Percentiles rank a stretch among this genome's conserved stretches.
Conservation (phyloP, 2,329 filamentous ascomycete species). For the Xylariaceae sp. region DNA sequence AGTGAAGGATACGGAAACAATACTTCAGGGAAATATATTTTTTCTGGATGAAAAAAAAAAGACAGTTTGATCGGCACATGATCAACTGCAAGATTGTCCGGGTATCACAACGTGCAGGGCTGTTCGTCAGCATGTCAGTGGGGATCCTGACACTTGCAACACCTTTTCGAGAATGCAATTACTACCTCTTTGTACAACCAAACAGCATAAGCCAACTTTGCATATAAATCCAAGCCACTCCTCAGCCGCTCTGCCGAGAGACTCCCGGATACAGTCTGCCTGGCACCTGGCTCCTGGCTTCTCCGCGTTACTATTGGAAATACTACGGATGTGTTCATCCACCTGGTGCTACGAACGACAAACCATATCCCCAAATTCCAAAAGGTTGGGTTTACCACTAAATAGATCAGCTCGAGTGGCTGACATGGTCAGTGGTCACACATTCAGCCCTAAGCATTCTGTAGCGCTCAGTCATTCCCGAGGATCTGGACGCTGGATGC, state of each 20-base stretch:
- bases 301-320: too few relatives aligned
- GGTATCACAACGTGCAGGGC: constrained; percentile 1
- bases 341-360: too few relatives aligned
- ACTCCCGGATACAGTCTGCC: too few relatives aligned
- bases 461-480: constrained; percentile 5
- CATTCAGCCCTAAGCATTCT: constrained; percentile 1
- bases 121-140: neutral
- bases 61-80: constrained; percentile 14
- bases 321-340: too few relatives aligned
- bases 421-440: constrained; percentile 11
- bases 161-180: neutral
- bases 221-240: too few relatives aligned
- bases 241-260: too few relatives aligned
- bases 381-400: constrained; percentile 9
- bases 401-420: constrained; percentile 8
- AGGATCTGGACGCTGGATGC: constrained; percentile 6
- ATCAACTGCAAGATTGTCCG: constrained; percentile 6
- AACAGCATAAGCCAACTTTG: too few relatives aligned
- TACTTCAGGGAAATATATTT: too few relatives aligned
- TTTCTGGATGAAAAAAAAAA: too few relatives aligned
- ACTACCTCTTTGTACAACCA: too few relatives aligned
- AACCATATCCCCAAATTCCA: too few relatives aligned
- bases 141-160: neutral
- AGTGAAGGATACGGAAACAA: neutral
- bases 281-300: too few relatives aligned